Percentiles rank a stretch among this genome's conserved stretches.
Conservation (phyloP, 768 basidiomycete species). For the Nevesoporus exiguus region DNA sequence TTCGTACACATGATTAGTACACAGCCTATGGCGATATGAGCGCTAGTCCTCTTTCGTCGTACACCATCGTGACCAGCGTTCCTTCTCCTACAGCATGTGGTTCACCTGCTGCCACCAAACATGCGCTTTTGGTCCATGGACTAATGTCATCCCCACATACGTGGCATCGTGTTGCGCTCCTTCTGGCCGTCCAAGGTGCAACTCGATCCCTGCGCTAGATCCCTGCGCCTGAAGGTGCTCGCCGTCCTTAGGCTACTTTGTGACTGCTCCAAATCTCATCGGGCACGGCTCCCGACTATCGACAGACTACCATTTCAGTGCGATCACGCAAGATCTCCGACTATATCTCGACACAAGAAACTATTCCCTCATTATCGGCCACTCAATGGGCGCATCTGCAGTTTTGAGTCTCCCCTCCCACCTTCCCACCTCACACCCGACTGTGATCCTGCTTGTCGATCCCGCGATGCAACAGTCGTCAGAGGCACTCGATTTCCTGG, state of each 20-base stretch:
- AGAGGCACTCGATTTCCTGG: background rate
- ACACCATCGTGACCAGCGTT: background rate
- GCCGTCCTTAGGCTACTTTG: conserved; percentile 14
- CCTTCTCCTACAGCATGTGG: background rate
- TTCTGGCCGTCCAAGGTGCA: conserved; percentile 18
- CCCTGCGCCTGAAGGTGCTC: background rate
- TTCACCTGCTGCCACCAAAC: background rate
- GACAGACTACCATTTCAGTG: conserved; percentile 6
- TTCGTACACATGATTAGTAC: too few relatives aligned
- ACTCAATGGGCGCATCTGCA: conserved; percentile 15
- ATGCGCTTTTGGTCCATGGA: conserved; percentile 26
- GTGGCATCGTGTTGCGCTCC: conserved; percentile 19
- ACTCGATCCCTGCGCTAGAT: background rate
- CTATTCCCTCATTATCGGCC: conserved; percentile 19
- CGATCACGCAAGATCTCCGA: conserved; percentile 14
- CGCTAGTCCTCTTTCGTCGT: background rate
- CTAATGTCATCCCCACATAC: conserved; percentile 14
- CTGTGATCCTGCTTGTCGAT: conserved; percentile 19
- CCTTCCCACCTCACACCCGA: conserved; percentile 8
- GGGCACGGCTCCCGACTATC: conserved; percentile 13
- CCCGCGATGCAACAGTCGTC: conserved; percentile 6
- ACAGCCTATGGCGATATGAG: background rate
- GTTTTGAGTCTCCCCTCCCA: conserved; percentile 2
- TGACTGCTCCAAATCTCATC: conserved; percentile 20
- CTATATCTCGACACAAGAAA: conserved; percentile 12